Percentiles rank a stretch among this genome's conserved stretches.
Evolutionary conservation across 2,329 filamentous ascomycete species (phyloP).

Genomic region (Aphanoascus verrucosus): DNA sequence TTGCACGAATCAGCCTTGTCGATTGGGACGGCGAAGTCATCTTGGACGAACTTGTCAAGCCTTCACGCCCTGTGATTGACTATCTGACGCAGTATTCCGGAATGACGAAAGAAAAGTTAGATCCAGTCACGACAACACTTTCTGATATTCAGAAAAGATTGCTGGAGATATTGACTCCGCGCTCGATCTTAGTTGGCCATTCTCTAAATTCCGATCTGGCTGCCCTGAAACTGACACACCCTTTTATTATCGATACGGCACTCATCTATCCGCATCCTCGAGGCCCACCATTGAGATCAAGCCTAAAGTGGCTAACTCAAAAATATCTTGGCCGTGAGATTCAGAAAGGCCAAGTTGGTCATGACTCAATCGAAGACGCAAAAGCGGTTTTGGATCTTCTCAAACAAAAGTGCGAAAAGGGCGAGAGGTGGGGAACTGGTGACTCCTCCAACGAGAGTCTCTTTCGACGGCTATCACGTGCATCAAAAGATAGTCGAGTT

Average conservation of each 20-base stretch:
- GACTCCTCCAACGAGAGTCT: conserved; percentile 76
- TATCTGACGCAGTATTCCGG: conserved; percentile 88
- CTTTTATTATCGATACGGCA: conserved; percentile 85
- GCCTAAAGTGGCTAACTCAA: conserved; percentile 76
- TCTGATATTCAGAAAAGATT: conserved; percentile 71
- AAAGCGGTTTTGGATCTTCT: conserved; percentile 83
- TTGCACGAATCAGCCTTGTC: conserved; percentile 80
- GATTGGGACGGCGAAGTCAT: conserved; percentile 74
- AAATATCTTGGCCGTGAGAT: conserved; percentile 82
- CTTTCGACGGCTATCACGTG: conserved; percentile 66
- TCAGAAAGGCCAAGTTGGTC: conserved; percentile 67
- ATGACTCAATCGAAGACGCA: conserved; percentile 89
- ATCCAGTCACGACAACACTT: conserved; percentile 71
- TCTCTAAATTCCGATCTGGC: conserved; percentile 50
- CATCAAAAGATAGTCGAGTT: conserved; percentile 30
- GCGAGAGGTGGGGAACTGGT: conserved; percentile 70
- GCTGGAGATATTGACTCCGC: conserved; percentile 51
- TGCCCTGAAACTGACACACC: conserved; percentile 76
- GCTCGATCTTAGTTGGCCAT: conserved; percentile 39
- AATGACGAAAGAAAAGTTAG: conserved; percentile 77
- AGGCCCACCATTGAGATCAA: conserved; percentile 79
- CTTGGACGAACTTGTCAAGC: conserved; percentile 86
- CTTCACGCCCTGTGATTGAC: conserved; percentile 74
- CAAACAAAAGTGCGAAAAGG: conserved; percentile 91
- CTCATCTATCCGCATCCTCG: conserved; percentile 83